Percentiles rank a stretch among this genome's conserved stretches.
Conservation (phyloP, 1,284 basidiomycete genomes). For the Austropuccinia psidii region DNA sequence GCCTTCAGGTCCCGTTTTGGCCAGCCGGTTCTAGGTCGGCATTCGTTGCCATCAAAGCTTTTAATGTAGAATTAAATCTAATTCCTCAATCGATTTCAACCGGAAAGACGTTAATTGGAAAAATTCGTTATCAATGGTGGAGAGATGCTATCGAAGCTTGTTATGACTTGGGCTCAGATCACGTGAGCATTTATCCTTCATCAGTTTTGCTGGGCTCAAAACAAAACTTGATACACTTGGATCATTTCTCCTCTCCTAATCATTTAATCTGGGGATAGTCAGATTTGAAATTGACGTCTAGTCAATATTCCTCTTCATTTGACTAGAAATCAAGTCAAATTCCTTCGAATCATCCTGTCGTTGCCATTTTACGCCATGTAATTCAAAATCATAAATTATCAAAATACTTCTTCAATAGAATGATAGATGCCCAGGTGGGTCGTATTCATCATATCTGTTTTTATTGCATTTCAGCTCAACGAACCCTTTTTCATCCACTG, state of each 20-base stretch:
- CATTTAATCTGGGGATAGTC: not conserved
- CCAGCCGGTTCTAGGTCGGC: not conserved
- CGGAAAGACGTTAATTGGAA: not conserved
- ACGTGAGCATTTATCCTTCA: too few species aligned
- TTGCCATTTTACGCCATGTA: not conserved
- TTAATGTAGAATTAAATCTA: not conserved
- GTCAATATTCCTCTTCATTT: not conserved
- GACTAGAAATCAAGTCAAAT: not conserved
- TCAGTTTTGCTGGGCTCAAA: too few species aligned
- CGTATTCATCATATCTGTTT: not conserved
- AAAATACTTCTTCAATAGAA: conserved; percentile 14
- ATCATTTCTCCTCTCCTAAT: not conserved
- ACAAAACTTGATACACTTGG: too few species aligned
- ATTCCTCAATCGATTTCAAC: not conserved
- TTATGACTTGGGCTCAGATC: too few species aligned
- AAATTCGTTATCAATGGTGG: conserved; percentile 18
- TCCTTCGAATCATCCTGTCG: conserved; percentile 4
- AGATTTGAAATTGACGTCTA: too few species aligned
- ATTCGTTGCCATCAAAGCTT: conserved; percentile 12
- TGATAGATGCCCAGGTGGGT: conserved; percentile 10
- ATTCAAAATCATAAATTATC: conserved; percentile 11
- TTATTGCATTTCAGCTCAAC: not conserved
- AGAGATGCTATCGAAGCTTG: conserved; percentile 11
- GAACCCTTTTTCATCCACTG: not conserved
- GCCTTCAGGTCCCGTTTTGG: conserved; percentile 16